Base-by-base conservation (phyloP, 1,284 basidiomycete genomes). In the Ganoderma meredithae region DNA sequence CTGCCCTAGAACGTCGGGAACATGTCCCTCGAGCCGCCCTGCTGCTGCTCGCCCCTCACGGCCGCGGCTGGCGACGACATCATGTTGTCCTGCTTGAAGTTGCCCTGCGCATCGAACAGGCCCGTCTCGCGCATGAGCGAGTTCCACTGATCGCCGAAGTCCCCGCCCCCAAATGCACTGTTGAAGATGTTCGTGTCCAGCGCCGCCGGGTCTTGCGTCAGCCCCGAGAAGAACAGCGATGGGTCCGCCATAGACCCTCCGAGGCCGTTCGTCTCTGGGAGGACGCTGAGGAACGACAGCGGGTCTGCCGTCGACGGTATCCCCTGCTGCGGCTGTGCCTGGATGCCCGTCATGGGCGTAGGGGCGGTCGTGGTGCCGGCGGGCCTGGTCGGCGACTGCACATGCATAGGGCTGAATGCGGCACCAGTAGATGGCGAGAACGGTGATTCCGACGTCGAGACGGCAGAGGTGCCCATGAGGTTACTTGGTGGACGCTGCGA, bases 91-190 rank as follows among this genome's bases (percentile, higher is more conserved):
- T 39, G 36, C 39, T 60, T 60, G 52, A 72, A 69, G 62, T 62
- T 63, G 25, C 69, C 70, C 41, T 68, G 69, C 13, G 66, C 59
- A 63, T 75, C 74, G 36, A 76, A 74, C 52, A 79, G 72, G 44
- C 77, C 77, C 47, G 78, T 76, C 69, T 77, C 75, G 55, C 74
- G 72, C 77, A 79, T 77, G 60, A 79, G 73, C 66, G 75, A 76
- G 70, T 72, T 74, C 78, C 78, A 79, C 71, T 77, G 74, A 52
- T 79, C 77, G 62, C 72, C 74, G 71, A 77, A 72, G 40, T 61
- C 62, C 61, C 72, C 68, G 33, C 69, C 69, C 41, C 71, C 72
- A 22, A 72, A 70, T 55, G 67, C 62, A 25, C 52, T 55, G 60
- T 58, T 61, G 63, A 69, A 71, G 31, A 69, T 61, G 36, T 64